Conservation (phyloP, 176 grass and related monocot species). For the Oryza longistaminata region DNA sequence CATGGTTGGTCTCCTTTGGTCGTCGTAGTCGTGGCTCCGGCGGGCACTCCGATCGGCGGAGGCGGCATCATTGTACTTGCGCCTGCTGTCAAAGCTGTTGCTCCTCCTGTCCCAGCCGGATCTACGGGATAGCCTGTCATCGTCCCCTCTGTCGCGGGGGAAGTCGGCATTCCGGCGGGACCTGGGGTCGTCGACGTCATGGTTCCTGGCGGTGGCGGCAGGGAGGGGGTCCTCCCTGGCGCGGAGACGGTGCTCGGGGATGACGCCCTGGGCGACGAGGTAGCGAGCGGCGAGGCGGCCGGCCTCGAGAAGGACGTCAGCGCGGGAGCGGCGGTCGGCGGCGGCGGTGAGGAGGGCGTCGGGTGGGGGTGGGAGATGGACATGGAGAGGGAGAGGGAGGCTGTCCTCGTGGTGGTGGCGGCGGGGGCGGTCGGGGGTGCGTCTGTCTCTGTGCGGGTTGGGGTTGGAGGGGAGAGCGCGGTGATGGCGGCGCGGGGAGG, state of each 20-base stretch:
- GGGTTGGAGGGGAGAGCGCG: constrained; percentile 1
- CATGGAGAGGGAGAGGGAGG: neutral
- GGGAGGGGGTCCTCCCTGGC: constrained; percentile 36
- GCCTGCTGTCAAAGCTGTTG: constrained; percentile 51
- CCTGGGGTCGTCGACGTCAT: constrained; percentile 37
- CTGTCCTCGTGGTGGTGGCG: constrained; percentile 18
- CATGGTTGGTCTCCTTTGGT: constrained; percentile 38
- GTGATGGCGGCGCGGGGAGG: constrained; percentile 27
- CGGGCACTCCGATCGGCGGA: constrained; percentile 2
- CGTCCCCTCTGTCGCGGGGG: constrained; percentile 24
- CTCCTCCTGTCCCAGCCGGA: constrained; percentile 52
- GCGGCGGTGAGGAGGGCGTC: neutral
- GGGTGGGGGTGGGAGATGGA: neutral
- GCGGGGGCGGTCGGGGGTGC: constrained; percentile 34
- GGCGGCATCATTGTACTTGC: constrained; percentile 19
- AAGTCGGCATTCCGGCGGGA: constrained; percentile 17
- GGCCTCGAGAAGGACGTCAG: constrained; percentile 53
- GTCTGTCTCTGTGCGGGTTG: constrained; percentile 17
- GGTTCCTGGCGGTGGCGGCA: neutral
- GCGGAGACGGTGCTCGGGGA: constrained; percentile 48
- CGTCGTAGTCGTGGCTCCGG: constrained; percentile 33
- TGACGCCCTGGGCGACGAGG: constrained; percentile 53
- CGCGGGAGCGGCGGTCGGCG: neutral
- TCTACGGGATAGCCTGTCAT: constrained; percentile 32
- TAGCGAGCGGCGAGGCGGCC: constrained; percentile 61